These are phyloP conservation scores for Cunninghamia lanceolata DNA, from an alignment of 75 land plant species.

Conservation along the genomic window DNA sequence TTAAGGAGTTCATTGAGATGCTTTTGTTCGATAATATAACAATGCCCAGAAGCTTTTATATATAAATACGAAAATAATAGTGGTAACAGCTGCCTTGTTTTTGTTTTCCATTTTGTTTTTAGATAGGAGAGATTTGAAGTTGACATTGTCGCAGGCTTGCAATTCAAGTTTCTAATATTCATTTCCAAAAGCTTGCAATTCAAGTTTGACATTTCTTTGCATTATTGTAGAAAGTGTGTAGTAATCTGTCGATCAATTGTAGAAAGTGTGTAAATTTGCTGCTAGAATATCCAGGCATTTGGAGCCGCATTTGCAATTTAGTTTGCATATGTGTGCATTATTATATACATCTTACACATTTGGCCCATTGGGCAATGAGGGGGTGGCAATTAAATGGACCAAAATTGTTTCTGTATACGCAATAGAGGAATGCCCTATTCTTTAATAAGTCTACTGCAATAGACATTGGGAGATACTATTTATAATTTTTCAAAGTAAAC, in stretches of 20 bases:
- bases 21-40: neutral
- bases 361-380: neutral
- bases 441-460: neutral
- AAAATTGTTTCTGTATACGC: neutral
- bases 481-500: neutral
- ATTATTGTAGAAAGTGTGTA: neutral
- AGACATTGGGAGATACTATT: neutral
- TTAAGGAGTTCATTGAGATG: neutral
- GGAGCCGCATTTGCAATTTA: neutral
- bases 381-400: neutral
- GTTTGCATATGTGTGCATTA: neutral
- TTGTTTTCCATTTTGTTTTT: neutral
- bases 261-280: neutral
- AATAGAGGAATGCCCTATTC: neutral
- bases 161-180: neutral
- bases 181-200: neutral
- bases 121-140: neutral
- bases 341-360: neutral
- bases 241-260: neutral
- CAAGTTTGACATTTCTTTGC: neutral
- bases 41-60: neutral
- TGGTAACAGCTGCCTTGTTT: neutral
- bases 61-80: neutral
- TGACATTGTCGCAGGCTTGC: too few species aligned
- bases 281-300: neutral